A percentile compares a stretch with the other conserved stretches of the same genome.
phyloP scores from a whole-genome alignment of 495 filamentous ascomycete species.

The Neurospora cerealis region DNA sequence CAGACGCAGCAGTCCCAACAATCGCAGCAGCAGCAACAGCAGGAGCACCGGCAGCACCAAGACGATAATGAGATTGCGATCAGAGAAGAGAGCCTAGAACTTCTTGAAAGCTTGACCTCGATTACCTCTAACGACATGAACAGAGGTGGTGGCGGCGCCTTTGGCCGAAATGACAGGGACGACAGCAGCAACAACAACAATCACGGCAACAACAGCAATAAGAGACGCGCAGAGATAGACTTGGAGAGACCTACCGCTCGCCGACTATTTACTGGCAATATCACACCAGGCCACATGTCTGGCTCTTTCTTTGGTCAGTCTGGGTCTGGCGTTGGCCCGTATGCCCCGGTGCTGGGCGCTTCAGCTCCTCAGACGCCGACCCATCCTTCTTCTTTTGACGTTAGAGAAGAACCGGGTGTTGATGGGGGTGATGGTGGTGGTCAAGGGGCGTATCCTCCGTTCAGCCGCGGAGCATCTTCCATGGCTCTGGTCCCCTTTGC shows the following conservation, averaged over 20 bases:
- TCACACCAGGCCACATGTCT: not conserved
- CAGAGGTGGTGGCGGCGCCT: not conserved
- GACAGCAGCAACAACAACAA: not conserved
- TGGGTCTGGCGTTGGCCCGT: not conserved
- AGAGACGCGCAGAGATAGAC: not conserved
- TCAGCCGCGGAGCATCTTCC: not conserved
- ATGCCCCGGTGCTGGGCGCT: not conserved
- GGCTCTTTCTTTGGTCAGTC: not conserved
- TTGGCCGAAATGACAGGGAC: not conserved
- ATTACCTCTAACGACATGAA: not conserved
- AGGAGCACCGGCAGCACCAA: not conserved
- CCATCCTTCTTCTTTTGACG: not conserved
- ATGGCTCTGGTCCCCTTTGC: not conserved
- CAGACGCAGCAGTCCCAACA: not conserved
- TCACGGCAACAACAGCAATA: not conserved
- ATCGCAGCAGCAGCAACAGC: not conserved
- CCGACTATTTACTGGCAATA: not conserved
- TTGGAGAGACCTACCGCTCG: not conserved
- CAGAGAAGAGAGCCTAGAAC: not conserved
- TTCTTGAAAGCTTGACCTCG: not conserved
- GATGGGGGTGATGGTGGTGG: not conserved
- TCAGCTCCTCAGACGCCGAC: not conserved
- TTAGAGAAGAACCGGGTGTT: not conserved
- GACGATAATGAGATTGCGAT: not conserved
- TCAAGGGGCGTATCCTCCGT: not conserved